Base-by-base conservation (phyloP, 1,284 basidiomycete species). In the Erythrobasidium hasegawianum region DNA sequence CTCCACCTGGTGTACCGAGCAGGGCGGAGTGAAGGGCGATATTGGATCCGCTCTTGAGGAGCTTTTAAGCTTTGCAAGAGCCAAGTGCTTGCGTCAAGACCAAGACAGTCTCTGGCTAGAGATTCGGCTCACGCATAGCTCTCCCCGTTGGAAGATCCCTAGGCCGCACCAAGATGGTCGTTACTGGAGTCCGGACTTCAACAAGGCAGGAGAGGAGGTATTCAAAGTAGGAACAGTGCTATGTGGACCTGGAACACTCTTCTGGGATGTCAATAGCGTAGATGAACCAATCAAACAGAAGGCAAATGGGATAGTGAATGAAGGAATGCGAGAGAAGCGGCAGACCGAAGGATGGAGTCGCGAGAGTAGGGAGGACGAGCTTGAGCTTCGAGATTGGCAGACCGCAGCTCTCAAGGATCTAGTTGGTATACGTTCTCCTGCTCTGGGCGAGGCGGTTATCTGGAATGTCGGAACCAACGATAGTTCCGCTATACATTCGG, bases 81-180 rank as follows among this genome's bases (percentile, higher is more conserved):
- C 3, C 16, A 29, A 26, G 10, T 56, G 56, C 41, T 10, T 64
- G 1, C 38, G 26, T 13, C 38, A 13, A 16, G 60, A 64, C 11
- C 60, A 64, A n/a, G 20, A 41, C 14, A 41, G 18, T 16, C 40
- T 39, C 8, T 47, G 39, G 11, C 9, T 56, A 9, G 33, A 26
- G 11, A 13, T 64, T 13, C 53, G 60, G 18, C 22, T 56, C 18
- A 22, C 18, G 24, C 50, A 29, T 13, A 38, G 26, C 22, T 11
- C 9, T 14, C 26, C 54, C 16, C 22, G 14, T 2, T 57, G 20
- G 49, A 41, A 64, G 60, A 47, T 57, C n/a, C 60, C 60, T 2
- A n/a, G 60, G 18, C 60, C 60, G 26, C 60, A 64, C 43, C 60
- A 56, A 22, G 60, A 64, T 24, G 60, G 60, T 27, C 16, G 20